Percentiles rank a stretch among this genome's conserved stretches.
These are phyloP conservation scores for Colletotrichum limetticola DNA, from an alignment of 2,329 filamentous ascomycete genomes.

Conservation along the genomic window DNA sequence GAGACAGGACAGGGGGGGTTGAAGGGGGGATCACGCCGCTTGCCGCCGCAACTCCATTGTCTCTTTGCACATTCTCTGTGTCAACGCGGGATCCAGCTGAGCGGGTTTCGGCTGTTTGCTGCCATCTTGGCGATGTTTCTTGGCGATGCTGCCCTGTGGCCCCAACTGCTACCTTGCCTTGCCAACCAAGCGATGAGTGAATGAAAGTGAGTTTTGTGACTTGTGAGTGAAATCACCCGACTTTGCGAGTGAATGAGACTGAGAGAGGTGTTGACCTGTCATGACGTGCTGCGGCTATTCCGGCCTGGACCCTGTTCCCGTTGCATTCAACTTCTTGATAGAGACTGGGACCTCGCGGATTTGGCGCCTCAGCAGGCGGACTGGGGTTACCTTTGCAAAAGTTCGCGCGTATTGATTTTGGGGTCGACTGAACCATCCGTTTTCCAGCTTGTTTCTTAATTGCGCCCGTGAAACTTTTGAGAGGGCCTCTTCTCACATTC, in stretches of 20 bases:
- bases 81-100: constrained; percentile 14
- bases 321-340: neutral
- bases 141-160: too few relatives aligned
- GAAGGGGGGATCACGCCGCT: neutral
- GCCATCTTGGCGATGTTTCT: constrained; percentile 24
- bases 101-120: constrained; percentile 14
- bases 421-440: neutral
- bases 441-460: neutral
- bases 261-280: neutral
- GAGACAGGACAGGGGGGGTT: neutral
- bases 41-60: neutral
- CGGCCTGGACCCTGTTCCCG: constrained; percentile 16
- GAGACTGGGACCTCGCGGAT: neutral
- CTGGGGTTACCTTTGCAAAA: constrained; percentile 17
- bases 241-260: neutral
- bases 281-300: constrained; percentile 27
- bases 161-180: neutral
- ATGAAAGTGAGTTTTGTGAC: neutral
- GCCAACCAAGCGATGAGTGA: neutral
- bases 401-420: neutral
- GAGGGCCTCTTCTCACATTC: constrained; percentile 10
- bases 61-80: constrained; percentile 7
- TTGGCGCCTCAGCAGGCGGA: neutral
- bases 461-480: neutral
- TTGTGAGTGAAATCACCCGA: neutral